phyloP scores from a whole-genome alignment of 306 rosid genomes.

The Pyrus betulifolia region DNA sequence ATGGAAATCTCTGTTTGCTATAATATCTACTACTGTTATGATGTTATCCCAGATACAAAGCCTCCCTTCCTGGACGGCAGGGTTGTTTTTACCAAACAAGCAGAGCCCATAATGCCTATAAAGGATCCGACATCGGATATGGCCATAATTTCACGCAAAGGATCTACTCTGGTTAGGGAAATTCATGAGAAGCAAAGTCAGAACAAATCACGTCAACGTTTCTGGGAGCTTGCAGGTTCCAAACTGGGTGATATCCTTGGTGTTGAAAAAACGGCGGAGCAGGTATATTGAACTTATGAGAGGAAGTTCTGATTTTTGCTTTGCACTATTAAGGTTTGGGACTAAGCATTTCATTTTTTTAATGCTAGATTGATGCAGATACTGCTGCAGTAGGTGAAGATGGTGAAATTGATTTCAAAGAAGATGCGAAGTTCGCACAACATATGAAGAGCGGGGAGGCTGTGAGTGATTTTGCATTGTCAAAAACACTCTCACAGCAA shows the following conservation, averaged over 20 bases:
- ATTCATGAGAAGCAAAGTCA: constrained; percentile 83
- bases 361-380: constrained; percentile 83
- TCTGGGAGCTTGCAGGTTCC: constrained; percentile 99
- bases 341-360: constrained; percentile 3
- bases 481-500: constrained; percentile 82
- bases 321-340: constrained; percentile 2
- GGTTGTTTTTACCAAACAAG: constrained; percentile 96
- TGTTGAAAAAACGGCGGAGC: constrained; percentile 90
- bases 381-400: constrained; percentile 85
- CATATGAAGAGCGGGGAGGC: constrained; percentile 93
- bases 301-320: constrained; percentile 18
- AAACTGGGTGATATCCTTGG: constrained; percentile 96
- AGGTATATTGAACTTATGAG: constrained; percentile 38
- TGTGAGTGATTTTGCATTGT: constrained; percentile 89
- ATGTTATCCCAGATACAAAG: constrained; percentile 62
- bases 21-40: constrained; percentile 8
- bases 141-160: constrained; percentile 98
- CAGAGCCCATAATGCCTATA: constrained; percentile 96
- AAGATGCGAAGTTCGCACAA: constrained; percentile 94
- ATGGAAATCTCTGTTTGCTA: constrained; percentile 5
- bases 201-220: constrained; percentile 94
- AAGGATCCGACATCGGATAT: constrained; percentile 97
- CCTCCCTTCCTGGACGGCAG: constrained; percentile 98
- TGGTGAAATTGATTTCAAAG: constrained; percentile 95
- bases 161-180: constrained; percentile 82